Base-by-base conservation (phyloP, 2,329 filamentous ascomycete species). In the Curvularia lunata region DNA sequence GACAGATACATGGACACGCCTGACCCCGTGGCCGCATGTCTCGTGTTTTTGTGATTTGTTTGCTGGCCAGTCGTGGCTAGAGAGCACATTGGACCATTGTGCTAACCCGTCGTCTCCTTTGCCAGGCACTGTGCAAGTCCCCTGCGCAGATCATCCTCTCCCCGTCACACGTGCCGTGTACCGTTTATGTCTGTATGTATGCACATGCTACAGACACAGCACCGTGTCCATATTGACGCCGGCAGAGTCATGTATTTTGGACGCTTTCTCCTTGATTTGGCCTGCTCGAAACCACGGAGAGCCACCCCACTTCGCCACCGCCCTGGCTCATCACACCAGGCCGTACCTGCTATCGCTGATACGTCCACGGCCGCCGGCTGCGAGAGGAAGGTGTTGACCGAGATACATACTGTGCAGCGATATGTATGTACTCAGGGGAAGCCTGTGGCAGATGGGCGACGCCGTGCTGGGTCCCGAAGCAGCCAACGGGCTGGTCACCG, bases 141-240 rank as follows among this genome's bases (percentile, higher is more conserved):
- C 53, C 47, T 56, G 53, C 38, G 47, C 28, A 49, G 40, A 56
- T 41, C 46, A 19, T 13, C 37, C 27, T 48, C 30, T 47, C 41
- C 23, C 27, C 37, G 32, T 19, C 7, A 27, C 32, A 23, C 27
- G 19, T 18, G n/a, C n/a, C n/a, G n/a, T 48, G 28, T 42, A 19
- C 18, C 41, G n/a, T 19, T 2, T 10, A 27, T 49, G 34, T 19
- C 8, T 27, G 25, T 27, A n/a, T n/a, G 6, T 8, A 7, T 27
- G 25, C 25, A 27, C 25, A 2, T 27, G 25, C n/a, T 27, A 5
- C 25, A 27, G 25, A 27, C 25, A 27, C 6, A 8, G 25, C 1
- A 27, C 4, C 6, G 25, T 5, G 8, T n/a, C n/a, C n/a, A 7
- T 27, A 27, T 27, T 12, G n/a, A 28, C 8, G n/a, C 42, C 6